These are phyloP conservation scores for Pelagomonas calceolata DNA, from an alignment of 108 stramenopile genomes.

Conservation along the genomic window DNA sequence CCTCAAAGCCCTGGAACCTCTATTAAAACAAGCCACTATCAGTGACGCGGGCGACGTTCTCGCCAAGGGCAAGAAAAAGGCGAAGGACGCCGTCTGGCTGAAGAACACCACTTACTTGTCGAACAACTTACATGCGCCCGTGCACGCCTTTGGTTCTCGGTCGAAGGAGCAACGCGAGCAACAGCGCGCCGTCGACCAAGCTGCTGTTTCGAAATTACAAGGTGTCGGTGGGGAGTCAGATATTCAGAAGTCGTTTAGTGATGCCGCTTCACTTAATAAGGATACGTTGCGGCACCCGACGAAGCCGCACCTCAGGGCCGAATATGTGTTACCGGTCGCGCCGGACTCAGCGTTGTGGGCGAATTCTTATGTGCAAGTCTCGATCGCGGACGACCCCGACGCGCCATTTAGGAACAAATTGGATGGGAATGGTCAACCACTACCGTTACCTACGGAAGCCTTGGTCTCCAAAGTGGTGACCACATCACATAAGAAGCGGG, in stretches of 20 bases:
- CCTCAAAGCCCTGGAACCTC: not conserved
- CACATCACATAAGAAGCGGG: not conserved
- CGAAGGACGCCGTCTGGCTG: not conserved
- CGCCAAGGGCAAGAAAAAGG: not conserved
- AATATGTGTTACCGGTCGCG: not conserved
- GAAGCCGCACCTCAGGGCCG: not conserved
- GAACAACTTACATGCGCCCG: not conserved
- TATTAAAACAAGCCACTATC: not conserved
- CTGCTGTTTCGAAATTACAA: not conserved
- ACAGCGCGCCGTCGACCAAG: not conserved
- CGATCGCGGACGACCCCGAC: not conserved
- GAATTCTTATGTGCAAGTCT: not conserved
- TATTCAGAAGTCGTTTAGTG: not conserved
- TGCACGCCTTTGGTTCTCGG: not conserved
- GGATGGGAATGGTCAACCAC: not conserved
- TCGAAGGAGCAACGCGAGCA: not conserved
- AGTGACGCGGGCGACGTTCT: not conserved
- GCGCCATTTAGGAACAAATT: too few relatives aligned
- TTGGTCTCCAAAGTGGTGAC: not conserved
- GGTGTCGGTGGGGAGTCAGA: not conserved
- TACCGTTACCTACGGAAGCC: not conserved
- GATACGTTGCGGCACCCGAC: not conserved
- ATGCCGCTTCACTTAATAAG: not conserved
- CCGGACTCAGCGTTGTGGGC: not conserved
- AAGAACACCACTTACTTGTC: not conserved